Base-by-base conservation (phyloP, 2,329 filamentous ascomycete species). In the Botrytis cinerea region DNA sequence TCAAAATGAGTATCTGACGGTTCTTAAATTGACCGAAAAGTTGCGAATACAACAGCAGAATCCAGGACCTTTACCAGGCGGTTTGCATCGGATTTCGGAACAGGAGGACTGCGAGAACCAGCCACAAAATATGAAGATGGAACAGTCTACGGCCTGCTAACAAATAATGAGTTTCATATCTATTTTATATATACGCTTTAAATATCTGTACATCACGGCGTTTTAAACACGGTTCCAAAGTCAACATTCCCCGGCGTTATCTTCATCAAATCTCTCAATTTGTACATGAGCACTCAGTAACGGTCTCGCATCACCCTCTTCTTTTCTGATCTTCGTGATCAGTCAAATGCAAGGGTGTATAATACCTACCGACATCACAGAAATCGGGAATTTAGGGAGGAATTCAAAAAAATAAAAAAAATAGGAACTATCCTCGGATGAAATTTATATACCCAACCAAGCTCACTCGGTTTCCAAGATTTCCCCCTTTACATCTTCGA, bases 11-110 rank as follows among this genome's bases (percentile, higher is more conserved):
- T 95, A 92, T 81, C 82, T 93, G 76, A 89, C 90, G 4, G 90
- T 98, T 66, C 87, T 93, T 28, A 93, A 94, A 80, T 84, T 98
- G 76, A 95, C 95, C 81, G 92, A 97, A 82, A 97, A 95, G 82
- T 86, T 97, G 45, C 90, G 93, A 74, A 84, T 97, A 51, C 89
- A 92, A 64, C 87, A 78, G 54, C 74, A 72, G 57, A 77, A 75
- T 25, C 71, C 71, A 38, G 75, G 73, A 6, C 73, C 78, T 18
- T 78, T 85, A 38, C 82, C 84, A 35, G 84, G 84, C 5, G 84
- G 80, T 14, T 78, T 82, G 38, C 80, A 81, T 74, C 77, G 80
- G 48, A 82, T 82, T 66, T 77, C 78, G 14, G 81, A 82, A 70
- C 77, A 81, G 72, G 80, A 82, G 32, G 74, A 75, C 60, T 80